Base-by-base conservation (phyloP, 2,329 filamentous ascomycete species). In the Chaetothyriales sp. region DNA sequence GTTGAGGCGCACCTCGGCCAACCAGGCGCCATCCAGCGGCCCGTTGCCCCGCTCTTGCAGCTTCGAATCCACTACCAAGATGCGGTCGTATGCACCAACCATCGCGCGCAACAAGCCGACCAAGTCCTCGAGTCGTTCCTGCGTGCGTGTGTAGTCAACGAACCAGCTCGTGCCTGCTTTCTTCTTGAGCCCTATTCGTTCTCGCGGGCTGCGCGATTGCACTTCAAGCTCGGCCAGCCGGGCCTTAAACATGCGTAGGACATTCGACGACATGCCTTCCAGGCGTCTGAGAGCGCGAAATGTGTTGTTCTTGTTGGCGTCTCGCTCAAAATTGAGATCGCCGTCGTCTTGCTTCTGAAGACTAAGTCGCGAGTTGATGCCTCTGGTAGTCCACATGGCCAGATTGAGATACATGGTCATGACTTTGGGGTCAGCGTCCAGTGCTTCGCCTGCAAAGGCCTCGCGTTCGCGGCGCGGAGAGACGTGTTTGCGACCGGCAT, bases 41-140 rank as follows among this genome's bases (percentile, higher is more conserved):
- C 56, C 59, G 50, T 57, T 54, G 18, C 58, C 56, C 2, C 56
- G 49, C 44, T 56, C 58, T 40, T 59, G 53, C 44, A 61, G 49
- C 20, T 50, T 43, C 25, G 59, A 54, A 33, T 60, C 58, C 40
- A 61, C 50, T 18, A 51, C 47, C 10, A 60, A 43, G 10, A 69
- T 55, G 18, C 63, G 53, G 52, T 66, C 63, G 48, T 62, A 65
- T 10, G 64, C 66, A 44, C 57, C 46, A 43, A 69, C 62, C 57
- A 69, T 64, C 20, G 58, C 55, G 15, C 57, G 55, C 22, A 62
- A 50, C 8, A 69, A 58, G 15, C 49, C 49, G 18, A 63, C 45
- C 18, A 64, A 50, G 20, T 59, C 57, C 13, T 45, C 45, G 15
- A 55, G 33, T 40, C 50, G 47, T 55, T 56, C 47, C 56, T 57